Conservation (phyloP, 768 basidiomycete genomes). For the Russula olivacea region DNA sequence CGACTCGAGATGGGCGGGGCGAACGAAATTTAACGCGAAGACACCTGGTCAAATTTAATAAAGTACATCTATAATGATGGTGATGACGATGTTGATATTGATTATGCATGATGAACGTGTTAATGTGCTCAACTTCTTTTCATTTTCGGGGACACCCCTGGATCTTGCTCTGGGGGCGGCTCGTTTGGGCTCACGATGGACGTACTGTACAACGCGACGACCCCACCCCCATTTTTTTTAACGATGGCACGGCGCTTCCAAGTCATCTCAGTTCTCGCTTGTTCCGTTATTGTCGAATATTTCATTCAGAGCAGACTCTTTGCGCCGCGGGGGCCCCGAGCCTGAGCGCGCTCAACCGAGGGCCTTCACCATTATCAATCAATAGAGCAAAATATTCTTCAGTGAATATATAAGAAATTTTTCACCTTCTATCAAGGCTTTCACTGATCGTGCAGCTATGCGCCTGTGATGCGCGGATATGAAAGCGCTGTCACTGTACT, state of each 20-base stretch:
- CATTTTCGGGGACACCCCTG: constrained; percentile 2
- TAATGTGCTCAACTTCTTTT: neutral
- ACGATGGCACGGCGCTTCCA: neutral
- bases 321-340: neutral
- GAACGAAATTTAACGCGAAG: neutral
- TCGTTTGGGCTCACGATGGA: neutral
- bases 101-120: neutral
- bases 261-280: neutral
- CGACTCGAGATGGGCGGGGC: neutral
- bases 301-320: neutral
- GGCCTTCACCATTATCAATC: neutral
- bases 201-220: neutral
- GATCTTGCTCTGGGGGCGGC: neutral
- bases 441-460: neutral
- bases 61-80: neutral
- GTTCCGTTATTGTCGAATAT: neutral
- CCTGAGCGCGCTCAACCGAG: neutral
- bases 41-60: neutral
- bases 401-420: no score
- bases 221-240: neutral
- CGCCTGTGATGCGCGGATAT: neutral
- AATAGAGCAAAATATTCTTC: neutral
- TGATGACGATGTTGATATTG: no score
- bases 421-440: neutral
- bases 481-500: neutral